These are phyloP conservation scores for Cryoendolithus antarcticus DNA, from an alignment of 2,329 filamentous ascomycete genomes.

Conservation along the genomic window DNA sequence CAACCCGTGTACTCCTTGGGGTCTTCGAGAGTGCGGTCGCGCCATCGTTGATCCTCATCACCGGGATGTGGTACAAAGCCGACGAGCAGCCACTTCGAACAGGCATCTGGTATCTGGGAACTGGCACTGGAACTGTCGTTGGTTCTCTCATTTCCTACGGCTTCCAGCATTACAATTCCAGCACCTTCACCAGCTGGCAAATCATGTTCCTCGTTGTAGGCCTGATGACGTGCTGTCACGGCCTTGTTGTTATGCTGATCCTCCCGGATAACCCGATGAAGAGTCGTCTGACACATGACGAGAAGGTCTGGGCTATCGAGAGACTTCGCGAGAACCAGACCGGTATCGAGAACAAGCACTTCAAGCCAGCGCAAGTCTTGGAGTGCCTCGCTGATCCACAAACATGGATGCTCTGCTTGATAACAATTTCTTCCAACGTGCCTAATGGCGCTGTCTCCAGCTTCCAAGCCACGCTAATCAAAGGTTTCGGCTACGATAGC, in stretches of 20 bases:
- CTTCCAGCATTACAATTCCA: slow-evolving; percentile 14
- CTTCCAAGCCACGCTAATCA: slow-evolving; percentile 30
- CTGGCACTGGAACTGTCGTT: slow-evolving; percentile 57
- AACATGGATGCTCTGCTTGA: slow-evolving; percentile 22
- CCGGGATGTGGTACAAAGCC: slow-evolving; percentile 56
- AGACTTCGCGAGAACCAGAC: slow-evolving; percentile 32
- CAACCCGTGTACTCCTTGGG: slow-evolving; percentile 51
- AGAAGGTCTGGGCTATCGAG: slow-evolving; percentile 34
- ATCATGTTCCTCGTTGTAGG: slow-evolving; percentile 14
- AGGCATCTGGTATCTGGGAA: slow-evolving; percentile 51
- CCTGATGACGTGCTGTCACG: slow-evolving; percentile 9
- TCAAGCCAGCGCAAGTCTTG: slow-evolving; percentile 39
- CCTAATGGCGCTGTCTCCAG: slow-evolving; percentile 32
- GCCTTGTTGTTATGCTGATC: slow-evolving; percentile 6
- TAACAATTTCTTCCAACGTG: slow-evolving; percentile 23
- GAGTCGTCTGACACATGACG: slow-evolving; percentile 49
- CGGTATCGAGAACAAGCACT: slow-evolving; percentile 33
- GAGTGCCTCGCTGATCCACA: slow-evolving; percentile 54
- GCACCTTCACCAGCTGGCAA: slow-evolving; percentile 10
- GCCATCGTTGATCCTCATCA: slow-evolving; percentile 53
- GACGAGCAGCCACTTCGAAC: slow-evolving; percentile 34
- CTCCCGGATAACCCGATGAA: slow-evolving; percentile 49
- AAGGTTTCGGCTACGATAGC: slow-evolving; percentile 19
- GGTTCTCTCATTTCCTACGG: slow-evolving; percentile 53
- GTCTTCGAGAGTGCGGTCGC: slow-evolving; percentile 59